phyloP scores from a whole-genome alignment of 176 grass and related monocot genomes.

The Lolium rigidum region DNA sequence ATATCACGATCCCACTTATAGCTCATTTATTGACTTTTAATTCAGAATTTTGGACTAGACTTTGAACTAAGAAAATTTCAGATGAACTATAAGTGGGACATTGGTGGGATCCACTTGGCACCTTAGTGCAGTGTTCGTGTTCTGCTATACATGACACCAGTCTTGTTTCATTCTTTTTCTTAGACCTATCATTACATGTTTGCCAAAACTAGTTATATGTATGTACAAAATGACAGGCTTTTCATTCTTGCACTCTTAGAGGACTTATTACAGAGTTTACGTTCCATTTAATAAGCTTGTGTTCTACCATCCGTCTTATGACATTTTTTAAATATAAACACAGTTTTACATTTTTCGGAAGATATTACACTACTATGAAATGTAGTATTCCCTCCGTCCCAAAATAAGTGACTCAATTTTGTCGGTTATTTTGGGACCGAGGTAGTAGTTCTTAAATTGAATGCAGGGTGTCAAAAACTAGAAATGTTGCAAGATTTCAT shows the following conservation, averaged over 20 bases:
- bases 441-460: background rate
- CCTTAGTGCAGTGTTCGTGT: background rate
- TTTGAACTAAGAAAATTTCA: too few relatives aligned
- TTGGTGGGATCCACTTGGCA: too few relatives aligned
- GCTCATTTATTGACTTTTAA: too few relatives aligned
- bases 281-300: slow-evolving; percentile 5
- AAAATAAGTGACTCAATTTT: too few relatives aligned
- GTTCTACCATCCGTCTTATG: background rate
- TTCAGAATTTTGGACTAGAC: too few relatives aligned
- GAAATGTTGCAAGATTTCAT: background rate
- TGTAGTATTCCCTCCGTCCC: background rate
- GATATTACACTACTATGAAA: slow-evolving; percentile 1
- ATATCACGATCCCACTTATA: too few relatives aligned
- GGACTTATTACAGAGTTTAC: background rate
- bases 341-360: slow-evolving; percentile 1
- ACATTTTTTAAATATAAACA: background rate
- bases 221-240: background rate
- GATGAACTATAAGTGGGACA: too few relatives aligned
- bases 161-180: background rate
- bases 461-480: background rate
- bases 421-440: too few relatives aligned
- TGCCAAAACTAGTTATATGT: background rate
- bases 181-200: background rate
- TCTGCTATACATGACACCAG: background rate
- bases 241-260: background rate